Conservation (phyloP, 257 asterid genomes). For the Mentha longifolia region DNA sequence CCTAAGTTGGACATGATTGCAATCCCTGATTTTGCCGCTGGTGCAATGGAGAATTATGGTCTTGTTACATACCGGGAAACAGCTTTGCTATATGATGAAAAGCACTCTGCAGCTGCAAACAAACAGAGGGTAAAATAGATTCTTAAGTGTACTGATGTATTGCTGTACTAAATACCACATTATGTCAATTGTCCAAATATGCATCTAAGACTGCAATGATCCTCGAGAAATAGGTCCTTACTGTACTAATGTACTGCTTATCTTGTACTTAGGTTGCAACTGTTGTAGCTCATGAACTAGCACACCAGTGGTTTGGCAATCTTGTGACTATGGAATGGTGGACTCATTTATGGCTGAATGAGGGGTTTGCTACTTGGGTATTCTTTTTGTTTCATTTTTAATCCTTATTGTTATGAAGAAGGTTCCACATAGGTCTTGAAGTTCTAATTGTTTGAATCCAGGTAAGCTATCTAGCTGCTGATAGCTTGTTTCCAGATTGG, state of each 20-base stretch:
- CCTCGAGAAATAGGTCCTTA: not conserved
- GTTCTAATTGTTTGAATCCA: conserved; percentile 41
- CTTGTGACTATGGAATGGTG: conserved; percentile 99
- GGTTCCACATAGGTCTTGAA: conserved; percentile 23
- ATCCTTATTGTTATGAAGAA: conserved; percentile 18
- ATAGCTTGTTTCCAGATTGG: conserved; percentile 94
- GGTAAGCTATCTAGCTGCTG: conserved; percentile 94
- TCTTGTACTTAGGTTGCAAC: conserved; percentile 71
- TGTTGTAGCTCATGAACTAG: conserved; percentile 97
- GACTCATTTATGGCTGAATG: conserved; percentile 97
- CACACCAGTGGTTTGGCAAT: conserved; percentile 99
- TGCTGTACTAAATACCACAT: conserved; percentile 12
- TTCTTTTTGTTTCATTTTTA: conserved; percentile 29
- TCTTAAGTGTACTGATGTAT: conserved; percentile 14
- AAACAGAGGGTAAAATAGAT: conserved; percentile 80
- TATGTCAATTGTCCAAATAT: not conserved
- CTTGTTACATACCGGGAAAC: conserved; percentile 92
- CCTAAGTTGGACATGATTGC: conserved; percentile 98
- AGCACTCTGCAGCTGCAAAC: conserved; percentile 96
- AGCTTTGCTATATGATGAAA: conserved; percentile 89
- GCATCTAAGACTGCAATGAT: not conserved
- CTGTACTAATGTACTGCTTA: conserved; percentile 25
- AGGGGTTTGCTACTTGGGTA: conserved; percentile 99
- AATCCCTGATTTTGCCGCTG: conserved; percentile 98
- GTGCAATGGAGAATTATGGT: conserved; percentile 99